Evolutionary conservation across 108 stramenopile genomes (phyloP).

Genomic region (Cylindrotheca fusiformis): DNA sequence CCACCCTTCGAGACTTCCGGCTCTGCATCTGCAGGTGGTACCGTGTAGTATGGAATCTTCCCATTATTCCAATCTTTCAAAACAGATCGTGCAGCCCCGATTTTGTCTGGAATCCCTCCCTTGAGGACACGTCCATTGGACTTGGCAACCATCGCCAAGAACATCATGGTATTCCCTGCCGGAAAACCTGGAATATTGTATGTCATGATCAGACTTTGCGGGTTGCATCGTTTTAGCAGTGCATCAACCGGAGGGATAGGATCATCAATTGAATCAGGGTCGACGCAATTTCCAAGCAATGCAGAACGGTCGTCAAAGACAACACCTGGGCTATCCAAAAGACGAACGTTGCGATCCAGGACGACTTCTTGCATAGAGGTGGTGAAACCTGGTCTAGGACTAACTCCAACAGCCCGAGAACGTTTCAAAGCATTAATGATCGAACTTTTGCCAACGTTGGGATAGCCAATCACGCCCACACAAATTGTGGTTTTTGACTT

Average conservation of each 20-base stretch:
- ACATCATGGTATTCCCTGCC: slow-evolving; percentile 75
- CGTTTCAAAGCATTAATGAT: slow-evolving; percentile 96
- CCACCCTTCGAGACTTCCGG: slow-evolving; percentile 33
- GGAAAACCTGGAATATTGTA: slow-evolving; percentile 94
- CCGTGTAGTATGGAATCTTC: slow-evolving; percentile 90
- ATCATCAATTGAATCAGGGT: slow-evolving; percentile 91
- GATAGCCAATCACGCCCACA: slow-evolving; percentile 86
- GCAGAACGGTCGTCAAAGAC: slow-evolving; percentile 83
- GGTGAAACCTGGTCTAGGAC: slow-evolving; percentile 95
- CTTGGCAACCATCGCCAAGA: slow-evolving; percentile 93
- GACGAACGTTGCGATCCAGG: slow-evolving; percentile 92
- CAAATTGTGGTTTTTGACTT: slow-evolving; percentile 87
- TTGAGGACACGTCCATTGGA: slow-evolving; percentile 89
- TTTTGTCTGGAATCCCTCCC: slow-evolving; percentile 95
- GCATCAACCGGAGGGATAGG: slow-evolving; percentile 88
- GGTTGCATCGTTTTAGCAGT: slow-evolving; percentile 81
- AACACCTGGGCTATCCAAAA: slow-evolving; percentile 98
- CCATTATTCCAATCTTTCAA: slow-evolving; percentile 98
- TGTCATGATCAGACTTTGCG: slow-evolving; percentile 89
- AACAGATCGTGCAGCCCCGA: slow-evolving; percentile 87
- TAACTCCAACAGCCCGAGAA: slow-evolving; percentile 91
- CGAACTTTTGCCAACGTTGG: slow-evolving; percentile 93
- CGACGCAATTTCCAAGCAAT: slow-evolving; percentile 90
- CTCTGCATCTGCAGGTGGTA: slow-evolving; percentile 59
- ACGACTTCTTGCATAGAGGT: slow-evolving; percentile 95